Conservation (phyloP, 176 grass and related monocot genomes). For the Cymbopogon citratus region DNA sequence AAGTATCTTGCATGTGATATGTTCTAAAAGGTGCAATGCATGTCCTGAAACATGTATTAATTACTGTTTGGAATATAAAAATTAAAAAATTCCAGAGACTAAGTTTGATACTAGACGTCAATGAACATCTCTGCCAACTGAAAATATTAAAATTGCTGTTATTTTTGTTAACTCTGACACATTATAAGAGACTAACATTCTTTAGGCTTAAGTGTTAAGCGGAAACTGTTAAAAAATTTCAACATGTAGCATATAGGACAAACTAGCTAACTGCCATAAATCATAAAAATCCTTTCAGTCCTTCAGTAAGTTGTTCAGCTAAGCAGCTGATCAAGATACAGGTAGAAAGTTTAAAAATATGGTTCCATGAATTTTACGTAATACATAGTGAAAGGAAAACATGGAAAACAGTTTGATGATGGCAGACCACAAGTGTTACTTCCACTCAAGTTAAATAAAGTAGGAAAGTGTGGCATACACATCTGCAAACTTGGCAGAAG, state of each 20-base stretch:
- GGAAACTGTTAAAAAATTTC: neutral
- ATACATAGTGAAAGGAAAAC: neutral
- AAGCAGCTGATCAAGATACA: slow-evolving; percentile 7
- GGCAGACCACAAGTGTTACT: neutral
- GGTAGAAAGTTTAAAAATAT: neutral
- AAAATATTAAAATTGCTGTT: neutral
- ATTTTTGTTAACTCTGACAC: slow-evolving; percentile 1
- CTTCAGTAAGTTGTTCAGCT: slow-evolving; percentile 20
- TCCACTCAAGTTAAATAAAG: slow-evolving; percentile 20
- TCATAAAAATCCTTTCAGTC: neutral
- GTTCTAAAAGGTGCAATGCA: neutral
- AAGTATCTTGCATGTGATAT: neutral
- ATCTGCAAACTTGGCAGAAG: slow-evolving; percentile 73
- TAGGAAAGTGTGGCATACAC: slow-evolving; percentile 48
- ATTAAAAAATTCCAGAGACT: neutral
- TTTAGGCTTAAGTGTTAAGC: neutral
- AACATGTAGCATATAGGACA: neutral
- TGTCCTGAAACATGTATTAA: slow-evolving; percentile 1
- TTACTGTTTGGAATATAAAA: neutral
- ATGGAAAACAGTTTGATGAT: neutral
- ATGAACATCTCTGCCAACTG: slow-evolving; percentile 2
- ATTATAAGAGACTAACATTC: slow-evolving; percentile 9
- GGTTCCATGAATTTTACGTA: neutral
- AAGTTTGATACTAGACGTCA: slow-evolving; percentile 2
- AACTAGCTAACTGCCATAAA: neutral